Base-by-base conservation (phyloP, 2,329 filamentous ascomycete species). In the Paraphoma chrysanthemicola region DNA sequence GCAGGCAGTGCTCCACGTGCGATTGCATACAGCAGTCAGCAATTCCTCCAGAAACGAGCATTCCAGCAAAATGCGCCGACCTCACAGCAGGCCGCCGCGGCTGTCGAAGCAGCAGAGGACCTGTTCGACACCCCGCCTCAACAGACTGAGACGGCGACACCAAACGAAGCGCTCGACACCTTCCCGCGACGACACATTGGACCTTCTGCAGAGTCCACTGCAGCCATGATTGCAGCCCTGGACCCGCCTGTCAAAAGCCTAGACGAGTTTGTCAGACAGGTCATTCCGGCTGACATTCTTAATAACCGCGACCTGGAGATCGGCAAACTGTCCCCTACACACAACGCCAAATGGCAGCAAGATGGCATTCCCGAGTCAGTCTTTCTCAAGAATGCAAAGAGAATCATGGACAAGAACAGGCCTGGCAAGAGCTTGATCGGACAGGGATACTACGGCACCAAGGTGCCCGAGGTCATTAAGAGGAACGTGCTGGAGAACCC, bases 401-500 rank as follows among this genome's bases (percentile, higher is more conserved):
- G 79, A 42, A 86, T 87, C 64, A 83, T 85, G 53, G 80, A 80
- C 54, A 80, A 86, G 66, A 93, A 91, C 71, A 85, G 83, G 64
- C 81, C 85, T 31, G 82, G 84, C 51, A 82, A 84, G 62, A 88
- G 87, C 71, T 90, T 94, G 72, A 93, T 97, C 64, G 94, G 94
- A 4, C 87, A 86, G 55, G 94, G 94, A 55, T 98, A 97, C 82
- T 92, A 94, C 64, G 89, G 88, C 36, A 94, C 92, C n/a, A 85
- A 90, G 65, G 90, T 91, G 0, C 94, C 94, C 4, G 86, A 92
- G 53, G 93, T 97, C 54, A 96, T 98, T 76, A 92, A 95, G 82
- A 86, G 93, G 66, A 97, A 97, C 74, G 85, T 98, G 4, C 81
- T 98, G 56, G 93, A 98, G 82, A 94, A 90, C 75, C 94, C 94